phyloP scores from a whole-genome alignment of 495 filamentous ascomycete species.

The Trichoderma asperelloides region DNA sequence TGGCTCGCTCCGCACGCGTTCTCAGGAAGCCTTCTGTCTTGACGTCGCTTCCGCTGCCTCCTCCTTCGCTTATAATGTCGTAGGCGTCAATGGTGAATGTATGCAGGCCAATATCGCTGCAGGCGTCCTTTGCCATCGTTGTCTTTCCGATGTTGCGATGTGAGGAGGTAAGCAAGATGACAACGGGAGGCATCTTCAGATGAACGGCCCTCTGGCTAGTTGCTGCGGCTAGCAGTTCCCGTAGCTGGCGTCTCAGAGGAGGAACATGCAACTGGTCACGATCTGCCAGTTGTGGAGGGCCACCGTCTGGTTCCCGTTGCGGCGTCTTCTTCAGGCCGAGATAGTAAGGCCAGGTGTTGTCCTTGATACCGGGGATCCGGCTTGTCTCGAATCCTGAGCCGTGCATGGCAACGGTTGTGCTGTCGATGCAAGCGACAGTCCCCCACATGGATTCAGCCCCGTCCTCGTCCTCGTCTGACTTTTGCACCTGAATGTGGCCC shows the following conservation, averaged over 20 bases:
- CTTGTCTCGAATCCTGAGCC: conserved; percentile 76
- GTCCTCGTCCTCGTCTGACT: conserved; percentile 44
- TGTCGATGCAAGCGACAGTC: conserved; percentile 72
- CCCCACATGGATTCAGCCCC: conserved; percentile 62
- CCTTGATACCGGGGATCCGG: conserved; percentile 62
- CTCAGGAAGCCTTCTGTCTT: conserved; percentile 88
- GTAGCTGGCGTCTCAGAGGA: conserved; percentile 61
- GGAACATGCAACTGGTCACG: conserved; percentile 31
- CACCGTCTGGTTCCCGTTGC: conserved; percentile 21
- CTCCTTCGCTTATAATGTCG: conserved; percentile 85
- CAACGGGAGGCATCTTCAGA: conserved; percentile 76
- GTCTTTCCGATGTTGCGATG: conserved; percentile 89
- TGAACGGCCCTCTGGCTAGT: conserved; percentile 82
- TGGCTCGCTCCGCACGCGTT: conserved; percentile 75
- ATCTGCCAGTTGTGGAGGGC: conserved; percentile 32
- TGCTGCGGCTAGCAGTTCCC: conserved; percentile 79
- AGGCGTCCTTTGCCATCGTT: conserved; percentile 63
- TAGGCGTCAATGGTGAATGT: conserved; percentile 85
- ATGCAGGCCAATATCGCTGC: conserved; percentile 82
- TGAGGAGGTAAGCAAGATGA: conserved; percentile 78
- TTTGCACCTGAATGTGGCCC: conserved; percentile 54
- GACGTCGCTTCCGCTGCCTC: conserved; percentile 76
- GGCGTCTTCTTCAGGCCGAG: conserved; percentile 57
- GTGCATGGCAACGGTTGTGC: conserved; percentile 73
- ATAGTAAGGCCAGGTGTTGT: conserved; percentile 80